Evolutionary conservation across 2,329 filamentous ascomycete genomes (phyloP).

Genomic region (Exutisphaerella laricina): DNA sequence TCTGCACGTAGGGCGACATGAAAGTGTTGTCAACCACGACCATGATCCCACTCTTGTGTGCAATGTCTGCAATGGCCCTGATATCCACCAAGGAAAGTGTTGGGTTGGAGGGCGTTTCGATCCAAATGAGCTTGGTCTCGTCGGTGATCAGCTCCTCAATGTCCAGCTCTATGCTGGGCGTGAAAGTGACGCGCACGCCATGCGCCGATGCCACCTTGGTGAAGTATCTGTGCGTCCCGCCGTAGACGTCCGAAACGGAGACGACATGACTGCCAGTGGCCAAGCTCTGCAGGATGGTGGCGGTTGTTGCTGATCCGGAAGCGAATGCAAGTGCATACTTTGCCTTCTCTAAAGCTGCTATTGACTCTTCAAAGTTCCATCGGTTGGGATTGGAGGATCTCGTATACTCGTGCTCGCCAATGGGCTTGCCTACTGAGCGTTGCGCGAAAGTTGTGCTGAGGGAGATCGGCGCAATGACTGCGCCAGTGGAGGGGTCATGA

Average conservation of each 20-base stretch:
- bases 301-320: slow-evolving; percentile 89
- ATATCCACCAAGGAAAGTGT: slow-evolving; percentile 93
- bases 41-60: slow-evolving; percentile 80
- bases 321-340: slow-evolving; percentile 90
- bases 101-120: slow-evolving; percentile 91
- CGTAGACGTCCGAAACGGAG: slow-evolving; percentile 95
- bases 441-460: slow-evolving; percentile 97
- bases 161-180: slow-evolving; percentile 84
- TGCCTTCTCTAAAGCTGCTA: slow-evolving; percentile 88
- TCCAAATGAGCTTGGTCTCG: slow-evolving; percentile 94
- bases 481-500: slow-evolving; percentile 85
- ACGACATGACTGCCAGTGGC: slow-evolving; percentile 89
- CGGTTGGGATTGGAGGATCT: slow-evolving; percentile 92
- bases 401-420: slow-evolving; percentile 89
- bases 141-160: slow-evolving; percentile 77
- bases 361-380: slow-evolving; percentile 84
- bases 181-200: slow-evolving; percentile 91
- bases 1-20: slow-evolving; percentile 92
- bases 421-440: slow-evolving; percentile 74
- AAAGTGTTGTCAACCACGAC: slow-evolving; percentile 99
- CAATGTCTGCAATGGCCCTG: slow-evolving; percentile 70
- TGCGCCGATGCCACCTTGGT: slow-evolving; percentile 95
- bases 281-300: slow-evolving; percentile 86
- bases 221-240: slow-evolving; percentile 97
- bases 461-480: slow-evolving; percentile 94